Percentiles rank a stretch among this genome's conserved stretches.
phyloP scores from a whole-genome alignment of 208 protist species.

The Acanthamoeba polyphaga region DNA sequence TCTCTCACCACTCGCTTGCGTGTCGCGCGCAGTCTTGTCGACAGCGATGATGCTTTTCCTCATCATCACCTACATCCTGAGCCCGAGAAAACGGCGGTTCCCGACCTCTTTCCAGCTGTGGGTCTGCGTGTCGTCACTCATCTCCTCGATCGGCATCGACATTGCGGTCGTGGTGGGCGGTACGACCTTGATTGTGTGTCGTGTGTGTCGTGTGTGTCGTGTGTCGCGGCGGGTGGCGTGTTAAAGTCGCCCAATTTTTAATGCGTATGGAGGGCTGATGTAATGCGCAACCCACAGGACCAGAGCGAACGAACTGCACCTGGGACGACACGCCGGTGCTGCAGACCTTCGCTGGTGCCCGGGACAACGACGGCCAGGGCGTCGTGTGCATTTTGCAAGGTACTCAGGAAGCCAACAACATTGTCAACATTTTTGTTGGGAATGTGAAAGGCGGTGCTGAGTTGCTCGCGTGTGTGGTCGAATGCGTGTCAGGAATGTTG shows the following conservation, averaged over 20 bases:
- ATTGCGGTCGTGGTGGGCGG: constrained; percentile 2
- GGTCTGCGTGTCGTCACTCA: constrained; percentile 12
- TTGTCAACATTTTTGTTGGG: too few species aligned
- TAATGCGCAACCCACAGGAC: not conserved
- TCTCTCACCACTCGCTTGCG: not conserved
- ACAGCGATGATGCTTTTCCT: not conserved
- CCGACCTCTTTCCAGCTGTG: constrained; percentile 25
- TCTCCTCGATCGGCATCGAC: not conserved
- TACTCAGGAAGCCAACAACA: not conserved
- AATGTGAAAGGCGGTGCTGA: too few species aligned
- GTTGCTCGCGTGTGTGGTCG: too few species aligned
- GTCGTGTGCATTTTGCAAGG: constrained; percentile 36
- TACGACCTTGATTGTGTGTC: not conserved
- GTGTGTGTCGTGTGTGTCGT: too few species aligned
- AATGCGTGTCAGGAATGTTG: not conserved
- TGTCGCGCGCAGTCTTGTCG: not conserved
- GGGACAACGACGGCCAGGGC: constrained; percentile 31
- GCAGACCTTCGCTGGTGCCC: not conserved
- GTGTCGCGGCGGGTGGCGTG: too few species aligned
- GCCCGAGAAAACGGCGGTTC: not conserved
- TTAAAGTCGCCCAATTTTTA: too few species aligned
- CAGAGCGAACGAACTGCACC: not conserved
- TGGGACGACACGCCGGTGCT: constrained; percentile 42
- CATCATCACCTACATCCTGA: not conserved
- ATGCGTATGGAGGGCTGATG: too few species aligned